Percentiles rank a stretch among this genome's conserved stretches.
phyloP scores from a whole-genome alignment of 371 early-diverging fungal genomes.

The Batkoa obscura region DNA sequence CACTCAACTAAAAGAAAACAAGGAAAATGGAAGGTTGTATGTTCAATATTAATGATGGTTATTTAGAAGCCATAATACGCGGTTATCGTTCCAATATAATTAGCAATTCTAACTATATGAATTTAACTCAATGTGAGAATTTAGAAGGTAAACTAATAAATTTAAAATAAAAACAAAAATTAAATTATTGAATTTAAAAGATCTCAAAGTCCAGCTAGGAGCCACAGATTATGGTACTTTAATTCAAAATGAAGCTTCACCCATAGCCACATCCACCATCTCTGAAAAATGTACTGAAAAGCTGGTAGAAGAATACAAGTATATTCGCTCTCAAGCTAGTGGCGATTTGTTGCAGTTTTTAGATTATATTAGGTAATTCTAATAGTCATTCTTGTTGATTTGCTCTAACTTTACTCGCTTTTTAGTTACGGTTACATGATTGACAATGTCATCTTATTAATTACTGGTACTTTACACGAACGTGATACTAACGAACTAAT shows the following conservation, averaged over 20 bases:
- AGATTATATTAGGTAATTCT: conserved; percentile 85
- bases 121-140: conserved; percentile 95
- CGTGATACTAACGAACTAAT: conserved; percentile 89
- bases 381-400: not conserved
- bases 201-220: conserved; percentile 77
- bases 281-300: conserved; percentile 71
- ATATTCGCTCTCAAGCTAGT: conserved; percentile 68
- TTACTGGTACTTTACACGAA: conserved; percentile 94
- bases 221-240: conserved; percentile 91
- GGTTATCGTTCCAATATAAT: conserved; percentile 83
- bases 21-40: conserved; percentile 27
- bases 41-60: conserved; percentile 84
- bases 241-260: conserved; percentile 89
- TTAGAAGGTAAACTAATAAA: conserved; percentile 55
- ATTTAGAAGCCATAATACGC: conserved; percentile 83
- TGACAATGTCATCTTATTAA: conserved; percentile 92
- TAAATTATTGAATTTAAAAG: conserved; percentile 14
- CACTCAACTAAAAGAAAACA: no score
- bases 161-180: not conserved
- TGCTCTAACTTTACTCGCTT: not conserved
- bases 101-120: conserved; percentile 59
- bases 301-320: conserved; percentile 82
- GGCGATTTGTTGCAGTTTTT: conserved; percentile 72
- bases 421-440: conserved; percentile 93
- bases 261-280: conserved; percentile 85